A percentile compares a stretch with the other conserved stretches of the same genome.
phyloP scores from a whole-genome alignment of 352 stramenopile genomes.

The Pythium apleroticum region DNA sequence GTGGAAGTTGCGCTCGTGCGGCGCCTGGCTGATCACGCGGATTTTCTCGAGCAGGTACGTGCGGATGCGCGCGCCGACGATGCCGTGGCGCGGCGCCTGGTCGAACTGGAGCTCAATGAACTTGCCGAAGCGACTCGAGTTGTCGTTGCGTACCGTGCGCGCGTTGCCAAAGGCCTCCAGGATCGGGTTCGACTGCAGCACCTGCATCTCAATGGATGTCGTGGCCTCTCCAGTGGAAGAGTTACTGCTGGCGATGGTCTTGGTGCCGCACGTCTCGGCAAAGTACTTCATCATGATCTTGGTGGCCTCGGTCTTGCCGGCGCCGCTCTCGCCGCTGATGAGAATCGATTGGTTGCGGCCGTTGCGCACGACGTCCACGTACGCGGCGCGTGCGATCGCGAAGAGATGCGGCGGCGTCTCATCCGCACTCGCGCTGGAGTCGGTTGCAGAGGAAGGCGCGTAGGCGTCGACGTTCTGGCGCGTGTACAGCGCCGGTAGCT shows the following conservation, averaged over 20 bases:
- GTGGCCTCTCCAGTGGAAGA: neutral
- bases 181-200: constrained; percentile 91
- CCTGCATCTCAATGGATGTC: constrained; percentile 73
- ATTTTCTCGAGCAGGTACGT: constrained; percentile 96
- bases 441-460: constrained; percentile 15
- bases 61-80: constrained; percentile 79
- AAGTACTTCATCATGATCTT: constrained; percentile 93
- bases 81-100: constrained; percentile 25
- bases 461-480: constrained; percentile 51
- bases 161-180: constrained; percentile 91
- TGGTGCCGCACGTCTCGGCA: constrained; percentile 57
- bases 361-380: constrained; percentile 70
- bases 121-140: constrained; percentile 90
- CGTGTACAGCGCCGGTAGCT: constrained; percentile 66
- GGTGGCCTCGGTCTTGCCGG: constrained; percentile 88
- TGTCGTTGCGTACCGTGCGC: constrained; percentile 87
- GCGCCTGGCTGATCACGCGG: constrained; percentile 78
- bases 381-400: constrained; percentile 67
- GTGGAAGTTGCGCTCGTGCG: constrained; percentile 85
- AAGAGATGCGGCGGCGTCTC: constrained; percentile 65
- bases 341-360: constrained; percentile 78
- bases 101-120: constrained; percentile 89
- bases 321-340: constrained; percentile 84
- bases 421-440: constrained; percentile 13
- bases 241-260: neutral